A percentile compares a stretch with the other conserved stretches of the same genome.
These are phyloP conservation scores for Hirschfeldia incana DNA, from an alignment of 345 rosid species.

Conservation along the genomic window DNA sequence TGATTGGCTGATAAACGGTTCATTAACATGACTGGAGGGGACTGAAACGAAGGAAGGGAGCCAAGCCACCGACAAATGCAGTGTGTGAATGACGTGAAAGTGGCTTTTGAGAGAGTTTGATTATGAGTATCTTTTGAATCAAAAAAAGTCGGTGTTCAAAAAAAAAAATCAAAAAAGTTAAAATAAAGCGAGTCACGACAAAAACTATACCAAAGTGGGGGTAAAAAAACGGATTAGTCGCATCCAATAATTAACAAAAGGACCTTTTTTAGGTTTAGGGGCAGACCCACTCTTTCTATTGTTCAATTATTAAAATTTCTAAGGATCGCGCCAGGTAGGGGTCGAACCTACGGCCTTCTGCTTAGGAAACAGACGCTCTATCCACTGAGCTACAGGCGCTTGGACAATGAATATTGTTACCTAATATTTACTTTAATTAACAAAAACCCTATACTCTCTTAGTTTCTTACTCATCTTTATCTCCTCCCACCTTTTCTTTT, in stretches of 20 bases:
- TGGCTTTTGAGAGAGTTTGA: constrained; percentile 14
- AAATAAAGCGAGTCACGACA: constrained; percentile 32
- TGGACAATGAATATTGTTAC: accelerated
- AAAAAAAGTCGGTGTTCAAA: neutral
- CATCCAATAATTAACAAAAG: constrained; percentile 3
- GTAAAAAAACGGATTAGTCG: neutral
- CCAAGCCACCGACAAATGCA: constrained; percentile 30
- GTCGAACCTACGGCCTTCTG: constrained; percentile 42
- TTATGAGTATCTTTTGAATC: constrained; percentile 3
- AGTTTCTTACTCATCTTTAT: neutral
- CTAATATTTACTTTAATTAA: accelerated
- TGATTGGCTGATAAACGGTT: neutral
- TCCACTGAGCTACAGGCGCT: constrained; percentile 98
- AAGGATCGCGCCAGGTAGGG: constrained; percentile 31
- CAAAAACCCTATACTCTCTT: neutral
- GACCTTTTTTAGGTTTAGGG: neutral
- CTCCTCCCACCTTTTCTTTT: neutral
- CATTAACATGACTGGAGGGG: neutral
- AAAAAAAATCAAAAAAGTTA: neutral
- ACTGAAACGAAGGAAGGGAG: neutral
- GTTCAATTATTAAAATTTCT: no score
- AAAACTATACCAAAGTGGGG: constrained; percentile 25
- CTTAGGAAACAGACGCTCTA: constrained; percentile 79
- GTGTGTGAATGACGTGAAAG: constrained; percentile 15
- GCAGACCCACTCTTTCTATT: neutral